These are phyloP conservation scores for Chlorella sp. DNA, from an alignment of 139 green algal genomes.

Conservation along the genomic window DNA sequence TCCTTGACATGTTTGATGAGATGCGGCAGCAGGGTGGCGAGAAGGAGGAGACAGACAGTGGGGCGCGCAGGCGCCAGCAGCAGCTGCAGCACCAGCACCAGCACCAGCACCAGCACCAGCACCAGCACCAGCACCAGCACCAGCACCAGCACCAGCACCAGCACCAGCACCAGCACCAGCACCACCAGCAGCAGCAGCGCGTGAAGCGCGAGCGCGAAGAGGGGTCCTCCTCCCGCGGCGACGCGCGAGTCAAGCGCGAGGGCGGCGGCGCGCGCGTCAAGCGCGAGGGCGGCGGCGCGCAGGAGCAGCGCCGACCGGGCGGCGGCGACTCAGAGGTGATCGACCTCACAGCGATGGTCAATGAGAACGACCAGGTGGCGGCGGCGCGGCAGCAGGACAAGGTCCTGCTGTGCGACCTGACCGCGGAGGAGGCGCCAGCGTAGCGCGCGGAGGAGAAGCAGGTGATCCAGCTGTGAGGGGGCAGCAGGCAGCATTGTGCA, in stretches of 20 bases:
- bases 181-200: not conserved
- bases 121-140: too few relatives aligned
- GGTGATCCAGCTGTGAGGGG: not conserved
- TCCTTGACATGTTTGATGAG: too few relatives aligned
- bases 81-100: not conserved
- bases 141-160: too few relatives aligned
- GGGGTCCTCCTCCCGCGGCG: too few relatives aligned
- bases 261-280: too few relatives aligned
- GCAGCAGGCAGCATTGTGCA: too few relatives aligned
- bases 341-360: conserved; percentile 4
- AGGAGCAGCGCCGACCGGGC: too few relatives aligned
- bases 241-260: too few relatives aligned
- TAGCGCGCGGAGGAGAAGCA: conserved; percentile 5
- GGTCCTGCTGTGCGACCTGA: conserved; percentile 11
- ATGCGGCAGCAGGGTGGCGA: too few relatives aligned
- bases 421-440: not conserved
- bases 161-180: not conserved
- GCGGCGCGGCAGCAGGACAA: not conserved
- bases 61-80: not conserved
- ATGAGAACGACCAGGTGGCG: not conserved
- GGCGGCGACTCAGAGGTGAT: not conserved
- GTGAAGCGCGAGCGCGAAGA: too few relatives aligned
- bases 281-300: too few relatives aligned
- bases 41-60: not conserved
- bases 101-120: too few relatives aligned